Evolutionary conservation across 495 filamentous ascomycete species (phyloP).

Genomic region (Letharia lupina): DNA sequence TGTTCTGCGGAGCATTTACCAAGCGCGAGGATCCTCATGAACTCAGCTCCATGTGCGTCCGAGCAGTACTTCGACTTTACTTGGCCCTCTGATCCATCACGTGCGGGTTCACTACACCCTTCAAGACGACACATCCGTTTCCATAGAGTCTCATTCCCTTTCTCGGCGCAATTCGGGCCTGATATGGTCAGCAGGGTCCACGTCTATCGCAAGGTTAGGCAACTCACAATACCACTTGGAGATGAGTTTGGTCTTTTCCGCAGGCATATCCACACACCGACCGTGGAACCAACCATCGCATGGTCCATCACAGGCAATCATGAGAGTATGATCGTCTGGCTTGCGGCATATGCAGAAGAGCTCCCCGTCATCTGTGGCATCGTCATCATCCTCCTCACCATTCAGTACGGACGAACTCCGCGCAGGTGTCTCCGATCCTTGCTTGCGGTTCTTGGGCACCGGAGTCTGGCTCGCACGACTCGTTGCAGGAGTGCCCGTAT

Average conservation of each 20-base stretch:
- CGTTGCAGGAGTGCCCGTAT: conserved; percentile 41
- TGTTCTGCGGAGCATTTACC: conserved; percentile 20
- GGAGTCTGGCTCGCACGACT: conserved; percentile 43
- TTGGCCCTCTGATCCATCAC: conserved; percentile 33
- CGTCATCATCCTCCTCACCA: conserved; percentile 38
- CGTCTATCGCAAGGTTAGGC: neutral
- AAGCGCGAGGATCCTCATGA: conserved; percentile 41
- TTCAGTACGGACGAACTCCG: conserved; percentile 29
- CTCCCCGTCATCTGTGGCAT: conserved; percentile 36
- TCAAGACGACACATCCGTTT: conserved; percentile 58
- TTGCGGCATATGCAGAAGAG: conserved; percentile 63
- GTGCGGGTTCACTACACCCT: conserved; percentile 54
- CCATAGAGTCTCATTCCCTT: conserved; percentile 53
- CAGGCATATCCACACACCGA: conserved; percentile 55
- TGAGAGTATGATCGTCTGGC: conserved; percentile 66
- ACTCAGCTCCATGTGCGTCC: conserved; percentile 54
- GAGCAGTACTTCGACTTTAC: conserved; percentile 60
- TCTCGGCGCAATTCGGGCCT: conserved; percentile 51
- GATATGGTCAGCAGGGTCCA: neutral
- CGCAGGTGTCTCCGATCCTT: conserved; percentile 29
- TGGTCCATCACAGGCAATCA: conserved; percentile 65
- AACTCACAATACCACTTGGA: conserved; percentile 60
- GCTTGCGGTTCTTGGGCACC: conserved; percentile 36
- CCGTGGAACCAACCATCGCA: conserved; percentile 74
- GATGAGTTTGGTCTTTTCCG: conserved; percentile 54